These are phyloP conservation scores for Candida argentea DNA, from an alignment of 805 yeast genomes.

Conservation along the genomic window DNA sequence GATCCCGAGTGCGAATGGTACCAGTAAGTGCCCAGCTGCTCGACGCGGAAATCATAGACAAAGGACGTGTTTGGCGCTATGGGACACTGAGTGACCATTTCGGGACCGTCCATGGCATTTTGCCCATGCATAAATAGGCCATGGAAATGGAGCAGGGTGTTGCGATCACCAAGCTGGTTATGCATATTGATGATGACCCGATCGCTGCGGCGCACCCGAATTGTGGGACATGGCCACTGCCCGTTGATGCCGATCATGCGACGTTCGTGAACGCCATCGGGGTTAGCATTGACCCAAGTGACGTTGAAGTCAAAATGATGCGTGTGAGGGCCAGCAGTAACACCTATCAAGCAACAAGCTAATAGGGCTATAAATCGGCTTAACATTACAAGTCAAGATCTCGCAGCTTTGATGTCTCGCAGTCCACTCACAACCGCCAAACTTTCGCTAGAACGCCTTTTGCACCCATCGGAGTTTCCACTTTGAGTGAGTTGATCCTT, in stretches of 20 bases:
- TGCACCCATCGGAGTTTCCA: too few relatives aligned
- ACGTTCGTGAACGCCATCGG: conserved; percentile 45
- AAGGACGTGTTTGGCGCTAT: conserved; percentile 29
- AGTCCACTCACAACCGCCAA: too few relatives aligned
- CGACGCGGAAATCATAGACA: conserved; percentile 29
- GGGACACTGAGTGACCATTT: conserved; percentile 38
- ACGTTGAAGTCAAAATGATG: conserved; percentile 28
- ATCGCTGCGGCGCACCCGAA: conserved; percentile 29
- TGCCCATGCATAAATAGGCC: conserved; percentile 32
- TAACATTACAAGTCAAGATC: too few relatives aligned
- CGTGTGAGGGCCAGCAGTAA: too few relatives aligned
- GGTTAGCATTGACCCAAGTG: conserved; percentile 35
- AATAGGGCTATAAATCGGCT: too few relatives aligned
- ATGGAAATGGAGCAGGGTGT: conserved; percentile 35
- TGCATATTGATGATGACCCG: conserved; percentile 26
- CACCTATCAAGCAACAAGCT: too few relatives aligned
- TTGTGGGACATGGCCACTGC: conserved; percentile 35
- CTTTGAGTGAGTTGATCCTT: too few relatives aligned
- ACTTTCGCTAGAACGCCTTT: too few relatives aligned
- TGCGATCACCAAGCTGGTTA: conserved; percentile 22
- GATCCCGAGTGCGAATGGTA: conserved; percentile 73
- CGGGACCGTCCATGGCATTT: conserved; percentile 36
- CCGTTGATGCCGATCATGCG: conserved; percentile 49
- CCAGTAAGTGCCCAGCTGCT: conserved; percentile 42
- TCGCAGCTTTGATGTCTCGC: too few relatives aligned